Conservation (phyloP, 139 green algal genomes). For the Volvox africanus region DNA sequence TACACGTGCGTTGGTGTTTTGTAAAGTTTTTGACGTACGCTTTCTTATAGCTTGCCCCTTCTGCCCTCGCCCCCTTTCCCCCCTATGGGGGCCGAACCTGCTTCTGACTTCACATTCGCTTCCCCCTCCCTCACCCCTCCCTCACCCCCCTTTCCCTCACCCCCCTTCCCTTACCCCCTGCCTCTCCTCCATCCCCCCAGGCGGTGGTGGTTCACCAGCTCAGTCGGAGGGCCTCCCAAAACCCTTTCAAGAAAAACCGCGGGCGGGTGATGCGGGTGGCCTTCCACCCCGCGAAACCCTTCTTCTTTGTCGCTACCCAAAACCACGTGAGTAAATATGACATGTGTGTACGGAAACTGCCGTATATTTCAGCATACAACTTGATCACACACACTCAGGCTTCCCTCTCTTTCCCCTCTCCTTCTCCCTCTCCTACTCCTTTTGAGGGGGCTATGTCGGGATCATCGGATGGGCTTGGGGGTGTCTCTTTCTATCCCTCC, state of each 20-base stretch:
- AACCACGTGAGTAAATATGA: conserved; percentile 72
- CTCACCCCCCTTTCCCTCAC: neutral
- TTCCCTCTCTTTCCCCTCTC: no score
- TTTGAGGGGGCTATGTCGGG: no score
- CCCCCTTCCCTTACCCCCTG: neutral
- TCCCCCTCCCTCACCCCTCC: no score
- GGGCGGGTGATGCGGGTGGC: conserved; percentile 83
- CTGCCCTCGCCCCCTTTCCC: no score
- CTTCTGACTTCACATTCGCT: no score
- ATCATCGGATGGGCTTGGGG: no score
- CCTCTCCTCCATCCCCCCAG: conserved; percentile 50
- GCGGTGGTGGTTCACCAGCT: conserved; percentile 97
- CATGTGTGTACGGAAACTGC: neutral
- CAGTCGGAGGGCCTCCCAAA: conserved; percentile 82
- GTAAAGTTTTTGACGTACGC: no score
- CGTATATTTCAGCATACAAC: neutral
- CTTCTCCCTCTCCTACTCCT: no score
- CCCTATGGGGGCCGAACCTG: no score
- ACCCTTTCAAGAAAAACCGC: conserved; percentile 94
- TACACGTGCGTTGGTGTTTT: neutral
- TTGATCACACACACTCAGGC: no score
- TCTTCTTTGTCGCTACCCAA: conserved; percentile 96
- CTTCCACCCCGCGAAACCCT: conserved; percentile 95
- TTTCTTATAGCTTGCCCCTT: no score
- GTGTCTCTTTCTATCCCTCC: no score